Base-by-base conservation (phyloP, 345 rosid genomes). In the Gossypium anomalum region DNA sequence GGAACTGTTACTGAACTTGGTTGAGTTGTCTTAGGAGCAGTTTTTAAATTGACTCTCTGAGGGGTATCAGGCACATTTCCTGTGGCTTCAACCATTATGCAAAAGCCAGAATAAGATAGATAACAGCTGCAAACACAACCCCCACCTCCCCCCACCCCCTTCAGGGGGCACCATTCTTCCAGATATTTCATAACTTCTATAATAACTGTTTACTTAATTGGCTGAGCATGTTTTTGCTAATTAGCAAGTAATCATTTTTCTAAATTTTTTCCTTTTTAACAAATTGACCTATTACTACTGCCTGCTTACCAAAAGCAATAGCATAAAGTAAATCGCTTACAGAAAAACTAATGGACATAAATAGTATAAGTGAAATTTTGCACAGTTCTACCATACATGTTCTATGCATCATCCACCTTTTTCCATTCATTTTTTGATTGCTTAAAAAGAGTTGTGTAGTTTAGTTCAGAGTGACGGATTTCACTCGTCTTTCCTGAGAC, bases 21-120 rank as follows among this genome's bases (percentile, higher is more conserved):
- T 27, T 83, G 51, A 59, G 78, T 73, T 12, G 86, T 78, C 84
- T 82, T 94, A 58, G 84, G 71, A 63, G 77, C 87, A 74, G 83
- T 67, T 75, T 82, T 83, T 44, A 78, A 15, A 80, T 71, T 86
- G 76, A 82, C 86, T 83, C 87, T 89, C 80, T 90, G 98, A 82
- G 96, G 99, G 79, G 98, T 91, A 72, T 86, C 80, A 49, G 91
- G 91, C 69, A 81, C 84, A 88, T 79, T 91, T 88, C 96, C 98
- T 57, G 94, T 75, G 79, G 93, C 98, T 95, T 82, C 81, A 93
- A 78, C 70, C 85, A 85, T 75, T 59, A 81, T 49, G 78, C 7
- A 79, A 66, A 78, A 80, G 72, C 66, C 75, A 70, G 65, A 83
- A 80, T 76, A 53, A 79, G 78, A 74, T 13, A n/a, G 27, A 19